Percentiles rank a stretch among this genome's conserved stretches.
Evolutionary conservation across 345 rosid species (phyloP).

Genomic region (Syzygium jambos): DNA sequence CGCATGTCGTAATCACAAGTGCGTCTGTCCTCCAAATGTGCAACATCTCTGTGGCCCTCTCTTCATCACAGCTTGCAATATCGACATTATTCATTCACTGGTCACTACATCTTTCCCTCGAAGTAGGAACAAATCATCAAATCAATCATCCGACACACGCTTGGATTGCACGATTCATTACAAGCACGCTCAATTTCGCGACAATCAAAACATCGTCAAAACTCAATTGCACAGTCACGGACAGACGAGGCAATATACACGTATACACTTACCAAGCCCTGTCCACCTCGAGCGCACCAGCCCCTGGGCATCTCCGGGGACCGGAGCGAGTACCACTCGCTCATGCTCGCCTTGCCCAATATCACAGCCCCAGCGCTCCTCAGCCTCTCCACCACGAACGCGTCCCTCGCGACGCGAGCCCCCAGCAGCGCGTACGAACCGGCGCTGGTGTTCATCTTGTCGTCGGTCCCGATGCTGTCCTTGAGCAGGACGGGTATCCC

Average conservation of each 20-base stretch:
- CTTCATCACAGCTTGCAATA: background rate
- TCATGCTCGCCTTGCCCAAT: constrained; percentile 25
- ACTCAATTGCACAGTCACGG: background rate
- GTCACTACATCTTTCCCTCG: background rate
- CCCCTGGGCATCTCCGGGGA: constrained; percentile 15
- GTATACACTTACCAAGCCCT: constrained; percentile 12
- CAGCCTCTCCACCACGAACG: constrained; percentile 25
- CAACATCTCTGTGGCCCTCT: background rate
- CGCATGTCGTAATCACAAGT: fast-evolving
- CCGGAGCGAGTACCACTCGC: constrained; percentile 16
- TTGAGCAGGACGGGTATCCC: constrained; percentile 38
- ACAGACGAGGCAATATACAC: background rate
- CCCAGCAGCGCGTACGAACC: constrained; percentile 34
- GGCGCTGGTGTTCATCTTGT: constrained; percentile 15
- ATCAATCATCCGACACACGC: background rate
- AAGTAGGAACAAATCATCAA: background rate
- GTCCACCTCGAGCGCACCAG: constrained; percentile 30
- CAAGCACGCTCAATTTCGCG: background rate
- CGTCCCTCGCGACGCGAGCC: constrained; percentile 19
- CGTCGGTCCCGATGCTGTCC: constrained; percentile 23
- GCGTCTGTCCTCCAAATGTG: background rate
- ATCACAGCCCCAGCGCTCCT: constrained; percentile 28
- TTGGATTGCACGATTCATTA: background rate
- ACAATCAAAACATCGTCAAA: background rate
- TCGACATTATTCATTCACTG: background rate